Evolutionary conservation across 2,329 filamentous ascomycete species (phyloP).

Genomic region (Ceratocystis cubensis): DNA sequence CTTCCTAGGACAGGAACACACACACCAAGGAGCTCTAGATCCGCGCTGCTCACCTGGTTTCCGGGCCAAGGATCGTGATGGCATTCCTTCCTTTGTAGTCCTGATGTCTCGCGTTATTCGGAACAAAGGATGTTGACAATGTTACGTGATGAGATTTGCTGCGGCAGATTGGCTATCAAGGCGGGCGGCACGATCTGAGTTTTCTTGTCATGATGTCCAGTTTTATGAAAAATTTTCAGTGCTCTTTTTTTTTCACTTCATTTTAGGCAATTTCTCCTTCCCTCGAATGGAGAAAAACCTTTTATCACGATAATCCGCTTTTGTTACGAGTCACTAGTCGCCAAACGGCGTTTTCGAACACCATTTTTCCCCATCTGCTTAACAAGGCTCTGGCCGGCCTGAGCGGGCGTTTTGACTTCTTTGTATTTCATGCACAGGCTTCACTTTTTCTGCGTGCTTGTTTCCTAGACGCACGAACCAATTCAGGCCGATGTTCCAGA

Average conservation of each 20-base stretch:
- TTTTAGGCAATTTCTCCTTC: background rate
- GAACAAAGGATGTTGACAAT: background rate
- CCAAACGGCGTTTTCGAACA: background rate
- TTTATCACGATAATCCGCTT: background rate
- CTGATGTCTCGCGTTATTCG: background rate
- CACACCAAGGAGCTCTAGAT: background rate
- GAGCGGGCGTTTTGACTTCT: background rate
- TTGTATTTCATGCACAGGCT: constrained; percentile 3
- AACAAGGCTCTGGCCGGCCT: background rate
- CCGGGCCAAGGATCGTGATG: background rate
- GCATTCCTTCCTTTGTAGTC: constrained; percentile 8
- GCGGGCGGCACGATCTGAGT: background rate
- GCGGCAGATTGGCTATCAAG: background rate
- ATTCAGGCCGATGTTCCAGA: too few relatives aligned
- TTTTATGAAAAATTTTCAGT: background rate
- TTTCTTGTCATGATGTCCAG: background rate
- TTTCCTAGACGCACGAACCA: background rate
- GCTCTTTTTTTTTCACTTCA: background rate
- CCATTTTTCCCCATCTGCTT: background rate
- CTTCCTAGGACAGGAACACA: background rate
- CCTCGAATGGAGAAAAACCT: background rate
- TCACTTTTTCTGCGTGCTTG: background rate
- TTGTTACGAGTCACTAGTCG: background rate
- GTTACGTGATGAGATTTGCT: background rate
- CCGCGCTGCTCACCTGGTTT: background rate